Evolutionary conservation across 495 filamentous ascomycete species (phyloP).

Genomic region (Podospora fimiseda): DNA sequence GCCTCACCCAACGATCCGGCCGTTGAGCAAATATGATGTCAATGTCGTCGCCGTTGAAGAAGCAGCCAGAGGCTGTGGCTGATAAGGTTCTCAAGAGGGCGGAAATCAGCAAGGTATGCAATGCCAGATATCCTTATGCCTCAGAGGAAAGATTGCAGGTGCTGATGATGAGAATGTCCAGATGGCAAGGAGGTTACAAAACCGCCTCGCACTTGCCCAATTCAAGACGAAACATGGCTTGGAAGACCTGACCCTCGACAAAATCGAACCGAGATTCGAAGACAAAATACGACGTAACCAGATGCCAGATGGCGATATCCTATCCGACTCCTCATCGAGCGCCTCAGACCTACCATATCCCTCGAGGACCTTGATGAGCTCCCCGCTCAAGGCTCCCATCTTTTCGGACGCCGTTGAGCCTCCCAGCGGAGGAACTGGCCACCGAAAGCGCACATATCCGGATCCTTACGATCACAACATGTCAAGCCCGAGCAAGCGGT

Average conservation of each 20-base stretch:
- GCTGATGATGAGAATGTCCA: too few relatives aligned
- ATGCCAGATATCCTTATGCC: constrained; percentile 2
- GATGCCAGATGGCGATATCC: constrained; percentile 53
- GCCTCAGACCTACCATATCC: constrained; percentile 53
- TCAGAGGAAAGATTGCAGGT: too few relatives aligned
- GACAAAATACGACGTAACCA: constrained; percentile 63
- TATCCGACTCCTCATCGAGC: constrained; percentile 79
- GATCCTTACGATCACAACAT: constrained; percentile 42
- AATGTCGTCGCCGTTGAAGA: constrained; percentile 53
- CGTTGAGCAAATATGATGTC: constrained; percentile 15
- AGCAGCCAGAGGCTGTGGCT: constrained; percentile 59
- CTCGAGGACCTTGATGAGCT: constrained; percentile 50
- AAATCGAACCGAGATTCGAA: constrained; percentile 68
- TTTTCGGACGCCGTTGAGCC: constrained; percentile 63
- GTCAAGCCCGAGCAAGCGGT: constrained; percentile 56
- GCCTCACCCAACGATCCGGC: constrained; percentile 17
- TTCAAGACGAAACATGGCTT: constrained; percentile 93
- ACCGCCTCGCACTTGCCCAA: constrained; percentile 88
- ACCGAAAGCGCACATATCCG: constrained; percentile 52
- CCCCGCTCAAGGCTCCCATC: constrained; percentile 57
- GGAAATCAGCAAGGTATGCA: constrained; percentile 74
- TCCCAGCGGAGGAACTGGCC: constrained; percentile 46
- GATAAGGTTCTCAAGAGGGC: constrained; percentile 64
- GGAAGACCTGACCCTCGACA: constrained; percentile 69
- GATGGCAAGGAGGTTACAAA: constrained; percentile 87